Evolutionary conservation across 2,329 filamentous ascomycete genomes (phyloP), one percentile per base, ranked within the genome.

Genomic region (Calonectria multiphialidica): DNA sequence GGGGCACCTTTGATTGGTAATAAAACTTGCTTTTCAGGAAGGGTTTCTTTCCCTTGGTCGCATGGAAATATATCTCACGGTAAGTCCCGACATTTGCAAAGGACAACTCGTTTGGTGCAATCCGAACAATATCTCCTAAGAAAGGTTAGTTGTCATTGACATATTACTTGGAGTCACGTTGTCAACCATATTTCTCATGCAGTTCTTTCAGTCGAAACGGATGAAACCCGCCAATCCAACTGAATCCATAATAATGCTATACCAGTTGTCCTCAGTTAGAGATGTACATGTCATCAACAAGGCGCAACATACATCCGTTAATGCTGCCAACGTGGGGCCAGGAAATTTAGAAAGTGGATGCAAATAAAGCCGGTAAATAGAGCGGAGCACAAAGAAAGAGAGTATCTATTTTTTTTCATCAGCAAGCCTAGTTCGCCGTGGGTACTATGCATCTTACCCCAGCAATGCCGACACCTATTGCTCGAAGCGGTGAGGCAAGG

Each of bases 281-380:
- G 33, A 35, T 35, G 33, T 35, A 10, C 33, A 35, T 35, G 33
- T 35, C 10, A 35, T 35, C 33, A 5, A 10, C 33, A 35, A 10
- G 33, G 10, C 33, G 10, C 5, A 10, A 62, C 64, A n/a, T 62
- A 76, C 71, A 35, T 79, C 66, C 7, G 68, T 75, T 33, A 75
- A 71, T 40, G 72, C 70, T 35, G 77, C 75, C 13, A 78, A 37
- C 28, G 63, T 72, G 2, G 77, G 77, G 6, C 77, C 77, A 7
- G 77, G 77, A 10, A 71, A 78, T 16, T 71, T 74, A 2, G 77
- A 71, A 1, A 79, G 47, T 28, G 77, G 75, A 49, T 79, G 77
- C 3, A 77, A 76, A 4, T 57, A 68, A 1, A 77, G 2, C 15
- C 70, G 66, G 44, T 78, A 79, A 4, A 71, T 66, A 16, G 37